Percentiles rank a stretch among this genome's conserved stretches.
Conservation (phyloP, 2,329 filamentous ascomycete species). For the Amauroascus niger region DNA sequence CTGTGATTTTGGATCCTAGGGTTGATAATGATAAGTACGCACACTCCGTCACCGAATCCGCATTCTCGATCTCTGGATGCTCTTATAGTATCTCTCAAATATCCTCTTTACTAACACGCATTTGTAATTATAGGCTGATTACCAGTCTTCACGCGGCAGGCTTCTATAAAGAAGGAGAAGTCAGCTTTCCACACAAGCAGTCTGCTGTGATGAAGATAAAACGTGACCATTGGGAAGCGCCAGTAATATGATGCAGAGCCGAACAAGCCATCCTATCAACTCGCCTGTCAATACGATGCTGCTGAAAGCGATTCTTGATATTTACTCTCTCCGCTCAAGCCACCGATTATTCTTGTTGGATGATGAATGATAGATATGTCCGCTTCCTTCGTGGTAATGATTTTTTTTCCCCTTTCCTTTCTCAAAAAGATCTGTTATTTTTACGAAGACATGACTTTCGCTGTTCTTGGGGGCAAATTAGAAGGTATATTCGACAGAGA, state of each 20-base stretch:
- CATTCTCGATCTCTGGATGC: neutral
- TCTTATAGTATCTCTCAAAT: no score
- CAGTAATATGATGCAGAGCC: constrained; percentile 49
- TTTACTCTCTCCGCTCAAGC: neutral
- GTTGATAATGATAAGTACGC: constrained; percentile 81
- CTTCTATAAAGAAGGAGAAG: constrained; percentile 77
- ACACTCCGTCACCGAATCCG: no score
- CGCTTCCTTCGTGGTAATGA: neutral
- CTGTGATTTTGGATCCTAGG: constrained; percentile 76
- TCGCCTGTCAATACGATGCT: neutral
- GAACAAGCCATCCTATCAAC: neutral
- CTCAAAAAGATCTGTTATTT: neutral
- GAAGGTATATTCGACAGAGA: neutral
- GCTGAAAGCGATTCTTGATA: no score
- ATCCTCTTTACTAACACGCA: constrained; percentile 10
- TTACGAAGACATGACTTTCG: constrained; percentile 2
- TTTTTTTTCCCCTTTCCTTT: neutral
- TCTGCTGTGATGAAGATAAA: constrained; percentile 72
- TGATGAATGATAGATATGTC: neutral
- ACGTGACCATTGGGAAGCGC: constrained; percentile 69
- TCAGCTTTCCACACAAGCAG: constrained; percentile 86
- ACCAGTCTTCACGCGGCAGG: constrained; percentile 61
- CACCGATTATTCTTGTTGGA: neutral
- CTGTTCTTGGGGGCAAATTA: neutral
- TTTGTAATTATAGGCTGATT: constrained; percentile 52